phyloP scores from a whole-genome alignment of 2,329 filamentous ascomycete genomes.

The Fusarium illudens region DNA sequence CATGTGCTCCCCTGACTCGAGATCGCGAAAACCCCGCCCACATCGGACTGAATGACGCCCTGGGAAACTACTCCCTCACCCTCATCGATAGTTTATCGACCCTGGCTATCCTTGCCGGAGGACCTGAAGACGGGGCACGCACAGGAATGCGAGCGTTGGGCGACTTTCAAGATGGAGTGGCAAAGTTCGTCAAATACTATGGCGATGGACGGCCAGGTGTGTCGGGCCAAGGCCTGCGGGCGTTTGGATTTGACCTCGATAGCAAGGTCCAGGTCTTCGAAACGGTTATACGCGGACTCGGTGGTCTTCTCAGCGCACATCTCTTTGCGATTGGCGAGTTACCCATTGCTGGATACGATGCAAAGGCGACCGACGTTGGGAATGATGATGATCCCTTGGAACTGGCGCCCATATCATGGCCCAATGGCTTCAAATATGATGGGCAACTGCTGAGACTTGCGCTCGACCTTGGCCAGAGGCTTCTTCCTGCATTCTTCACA shows the following conservation, averaged over 20 bases:
- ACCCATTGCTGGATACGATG: constrained; percentile 81
- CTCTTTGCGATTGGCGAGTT: constrained; percentile 91
- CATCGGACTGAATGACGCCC: constrained; percentile 90
- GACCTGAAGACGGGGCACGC: constrained; percentile 56
- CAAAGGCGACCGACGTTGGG: constrained; percentile 47
- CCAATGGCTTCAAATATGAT: constrained; percentile 81
- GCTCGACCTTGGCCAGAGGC: constrained; percentile 80
- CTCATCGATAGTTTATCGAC: constrained; percentile 95
- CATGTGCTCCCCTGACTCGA: constrained; percentile 84
- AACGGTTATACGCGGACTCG: constrained; percentile 92
- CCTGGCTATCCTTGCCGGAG: constrained; percentile 88
- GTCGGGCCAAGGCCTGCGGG: constrained; percentile 74
- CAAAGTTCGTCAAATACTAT: constrained; percentile 80
- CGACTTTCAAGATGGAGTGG: constrained; percentile 83
- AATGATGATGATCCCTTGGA: constrained; percentile 55
- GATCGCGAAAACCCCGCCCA: constrained; percentile 81
- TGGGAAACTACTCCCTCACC: constrained; percentile 96
- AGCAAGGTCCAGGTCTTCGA: constrained; percentile 99
- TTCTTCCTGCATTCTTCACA: constrained; percentile 93
- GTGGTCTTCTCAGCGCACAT: constrained; percentile 90
- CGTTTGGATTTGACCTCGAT: constrained; percentile 89
- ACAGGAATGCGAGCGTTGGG: constrained; percentile 61
- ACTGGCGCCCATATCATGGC: constrained; percentile 71
- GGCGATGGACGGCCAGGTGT: constrained; percentile 80
- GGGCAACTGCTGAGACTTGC: constrained; percentile 92